Conservation (phyloP, 2,329 filamentous ascomycete genomes). For the Microdochium paspali region DNA sequence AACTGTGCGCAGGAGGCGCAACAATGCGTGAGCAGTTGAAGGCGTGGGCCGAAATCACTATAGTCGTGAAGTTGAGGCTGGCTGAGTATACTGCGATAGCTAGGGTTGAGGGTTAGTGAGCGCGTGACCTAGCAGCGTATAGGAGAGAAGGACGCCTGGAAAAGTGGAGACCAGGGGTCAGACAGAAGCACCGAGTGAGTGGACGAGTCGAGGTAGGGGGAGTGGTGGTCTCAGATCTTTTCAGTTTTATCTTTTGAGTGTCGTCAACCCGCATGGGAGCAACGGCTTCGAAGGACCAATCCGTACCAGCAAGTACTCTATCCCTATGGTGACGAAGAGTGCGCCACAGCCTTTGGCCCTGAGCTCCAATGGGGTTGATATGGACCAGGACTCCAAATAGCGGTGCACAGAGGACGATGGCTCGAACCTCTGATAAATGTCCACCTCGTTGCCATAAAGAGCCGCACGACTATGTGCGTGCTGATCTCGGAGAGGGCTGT, state of each 20-base stretch:
- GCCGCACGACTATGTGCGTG: not conserved
- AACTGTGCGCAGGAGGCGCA: not conserved
- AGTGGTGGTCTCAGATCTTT: not conserved
- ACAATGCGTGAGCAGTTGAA: not conserved
- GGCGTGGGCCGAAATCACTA: not conserved
- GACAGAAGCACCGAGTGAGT: not conserved
- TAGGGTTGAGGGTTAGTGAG: not conserved
- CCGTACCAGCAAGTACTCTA: not conserved
- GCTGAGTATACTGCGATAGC: not conserved
- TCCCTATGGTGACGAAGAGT: not conserved
- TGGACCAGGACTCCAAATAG: conserved; percentile 1
- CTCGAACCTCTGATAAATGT: not conserved
- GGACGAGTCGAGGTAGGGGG: not conserved
- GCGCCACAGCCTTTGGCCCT: not conserved
- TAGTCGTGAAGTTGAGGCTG: not conserved
- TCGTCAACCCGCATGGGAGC: not conserved
- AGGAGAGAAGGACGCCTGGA: not conserved
- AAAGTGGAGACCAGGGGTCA: not conserved
- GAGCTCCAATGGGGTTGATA: not conserved
- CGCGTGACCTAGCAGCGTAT: not conserved
- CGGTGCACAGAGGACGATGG: not conserved
- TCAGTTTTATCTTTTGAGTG: not conserved
- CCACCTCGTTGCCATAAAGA: not conserved
- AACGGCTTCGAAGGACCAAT: not conserved
- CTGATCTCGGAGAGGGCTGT: not conserved